These are phyloP conservation scores for Anaeromyces robustus DNA, from an alignment of 192 early-diverging fungal genomes.

Conservation along the genomic window DNA sequence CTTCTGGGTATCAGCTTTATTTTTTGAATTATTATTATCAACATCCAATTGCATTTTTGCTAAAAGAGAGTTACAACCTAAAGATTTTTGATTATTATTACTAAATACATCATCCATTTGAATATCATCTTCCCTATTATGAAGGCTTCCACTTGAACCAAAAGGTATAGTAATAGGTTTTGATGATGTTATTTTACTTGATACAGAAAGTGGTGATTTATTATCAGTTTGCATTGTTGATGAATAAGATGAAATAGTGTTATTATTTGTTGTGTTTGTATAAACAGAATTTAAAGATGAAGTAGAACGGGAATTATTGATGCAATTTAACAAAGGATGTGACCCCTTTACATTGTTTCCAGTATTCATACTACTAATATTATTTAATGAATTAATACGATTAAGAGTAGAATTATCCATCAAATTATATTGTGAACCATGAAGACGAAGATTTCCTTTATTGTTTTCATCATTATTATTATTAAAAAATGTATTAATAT, in stretches of 20 bases:
- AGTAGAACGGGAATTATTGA: not conserved
- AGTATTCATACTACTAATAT: not conserved
- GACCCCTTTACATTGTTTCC: not conserved
- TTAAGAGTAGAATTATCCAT: not conserved
- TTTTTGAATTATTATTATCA: not conserved
- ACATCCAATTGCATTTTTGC: not conserved
- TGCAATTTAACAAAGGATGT: not conserved
- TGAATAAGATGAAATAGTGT: not conserved
- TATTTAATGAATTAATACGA: not conserved
- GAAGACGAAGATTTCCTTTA: too few relatives aligned
- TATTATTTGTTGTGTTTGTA: not conserved
- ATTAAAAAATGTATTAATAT: not conserved
- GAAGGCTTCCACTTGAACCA: not conserved
- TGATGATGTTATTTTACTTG: not conserved
- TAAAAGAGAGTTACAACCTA: not conserved
- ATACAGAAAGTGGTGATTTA: not conserved
- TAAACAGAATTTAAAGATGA: not conserved
- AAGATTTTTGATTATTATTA: not conserved
- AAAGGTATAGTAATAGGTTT: not conserved
- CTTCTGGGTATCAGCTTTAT: not conserved
- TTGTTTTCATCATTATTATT: not conserved
- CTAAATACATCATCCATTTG: not conserved
- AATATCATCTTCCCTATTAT: not conserved
- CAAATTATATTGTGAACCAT: too few relatives aligned
- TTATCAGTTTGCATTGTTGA: not conserved